phyloP scores from a whole-genome alignment of 371 early-diverging fungal species.

The Basidiobolus heterosporus region DNA sequence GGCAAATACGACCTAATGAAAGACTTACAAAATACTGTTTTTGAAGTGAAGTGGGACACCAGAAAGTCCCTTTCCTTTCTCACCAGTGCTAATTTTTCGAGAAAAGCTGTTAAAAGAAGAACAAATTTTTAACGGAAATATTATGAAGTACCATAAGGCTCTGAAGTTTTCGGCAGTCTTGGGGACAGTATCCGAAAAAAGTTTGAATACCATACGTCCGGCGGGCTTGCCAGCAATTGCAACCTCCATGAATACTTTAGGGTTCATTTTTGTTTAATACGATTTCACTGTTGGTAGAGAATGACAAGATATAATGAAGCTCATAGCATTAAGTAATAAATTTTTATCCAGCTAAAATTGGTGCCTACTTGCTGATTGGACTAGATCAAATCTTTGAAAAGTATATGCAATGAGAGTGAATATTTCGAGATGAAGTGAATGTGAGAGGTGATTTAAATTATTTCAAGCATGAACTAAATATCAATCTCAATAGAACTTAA shows the following conservation, averaged over 20 bases:
- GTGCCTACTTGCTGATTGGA: too few species aligned
- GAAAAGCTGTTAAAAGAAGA: neutral
- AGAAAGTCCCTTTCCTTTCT: constrained; percentile 49
- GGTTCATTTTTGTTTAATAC: too few species aligned
- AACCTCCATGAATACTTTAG: constrained; percentile 48
- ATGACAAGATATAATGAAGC: too few species aligned
- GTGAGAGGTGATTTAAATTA: too few species aligned
- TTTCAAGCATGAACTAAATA: too few species aligned
- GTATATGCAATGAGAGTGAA: too few species aligned
- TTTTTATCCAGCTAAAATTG: too few species aligned
- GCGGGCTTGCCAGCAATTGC: constrained; percentile 47
- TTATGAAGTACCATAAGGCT: constrained; percentile 26
- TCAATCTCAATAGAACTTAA: too few species aligned
- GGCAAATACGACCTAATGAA: neutral
- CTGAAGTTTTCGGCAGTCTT: constrained; percentile 96
- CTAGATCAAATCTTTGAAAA: too few species aligned
- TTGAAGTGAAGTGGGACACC: constrained; percentile 60
- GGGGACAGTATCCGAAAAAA: constrained; percentile 67
- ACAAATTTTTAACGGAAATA: neutral
- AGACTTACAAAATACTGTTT: constrained; percentile 56
- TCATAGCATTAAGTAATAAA: too few species aligned
- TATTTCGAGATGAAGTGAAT: too few species aligned
- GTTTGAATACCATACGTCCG: constrained; percentile 53
- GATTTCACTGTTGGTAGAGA: too few species aligned
- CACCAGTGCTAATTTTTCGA: constrained; percentile 25